A percentile compares a stretch with the other conserved stretches of the same genome.
Conservation (phyloP, 768 basidiomycete genomes). For the Mycena belliarum region DNA sequence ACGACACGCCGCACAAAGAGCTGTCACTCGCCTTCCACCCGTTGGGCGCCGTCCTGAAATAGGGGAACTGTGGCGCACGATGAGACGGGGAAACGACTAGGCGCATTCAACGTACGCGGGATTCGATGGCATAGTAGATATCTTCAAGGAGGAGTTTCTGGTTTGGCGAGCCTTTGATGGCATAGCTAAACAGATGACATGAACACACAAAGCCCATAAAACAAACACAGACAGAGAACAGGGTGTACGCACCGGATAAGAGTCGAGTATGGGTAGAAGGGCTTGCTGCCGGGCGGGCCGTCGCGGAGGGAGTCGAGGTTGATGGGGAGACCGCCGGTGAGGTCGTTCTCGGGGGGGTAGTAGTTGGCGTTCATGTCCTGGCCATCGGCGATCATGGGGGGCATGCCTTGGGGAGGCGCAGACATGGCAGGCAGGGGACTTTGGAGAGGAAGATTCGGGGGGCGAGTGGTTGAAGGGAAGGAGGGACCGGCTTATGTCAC, state of each 20-base stretch:
- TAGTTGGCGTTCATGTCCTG: constrained; percentile 62
- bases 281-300: constrained; percentile 86
- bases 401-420: constrained; percentile 58
- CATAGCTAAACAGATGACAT: constrained; percentile 55
- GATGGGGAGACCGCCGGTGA: constrained; percentile 82
- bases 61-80: constrained; percentile 65
- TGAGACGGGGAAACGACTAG: constrained; percentile 15
- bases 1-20: constrained; percentile 18
- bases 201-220: constrained; percentile 16
- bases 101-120: constrained; percentile 57
- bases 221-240: constrained; percentile 30
- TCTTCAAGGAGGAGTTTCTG: constrained; percentile 85
- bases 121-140: constrained; percentile 91
- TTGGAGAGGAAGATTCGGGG: constrained; percentile 23
- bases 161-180: constrained; percentile 89
- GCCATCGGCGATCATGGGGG: constrained; percentile 62
- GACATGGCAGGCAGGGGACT: constrained; percentile 43
- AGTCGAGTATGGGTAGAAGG: constrained; percentile 90
- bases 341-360: constrained; percentile 75
- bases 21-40: constrained; percentile 78
- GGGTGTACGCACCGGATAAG: constrained; percentile 65
- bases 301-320: constrained; percentile 86
- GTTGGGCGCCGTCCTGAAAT: constrained; percentile 82
- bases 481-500: too few species aligned
- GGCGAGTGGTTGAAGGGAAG: too few species aligned